Evolutionary conservation across 768 basidiomycete genomes (phyloP).

Genomic region (Suillus variegatus): DNA sequence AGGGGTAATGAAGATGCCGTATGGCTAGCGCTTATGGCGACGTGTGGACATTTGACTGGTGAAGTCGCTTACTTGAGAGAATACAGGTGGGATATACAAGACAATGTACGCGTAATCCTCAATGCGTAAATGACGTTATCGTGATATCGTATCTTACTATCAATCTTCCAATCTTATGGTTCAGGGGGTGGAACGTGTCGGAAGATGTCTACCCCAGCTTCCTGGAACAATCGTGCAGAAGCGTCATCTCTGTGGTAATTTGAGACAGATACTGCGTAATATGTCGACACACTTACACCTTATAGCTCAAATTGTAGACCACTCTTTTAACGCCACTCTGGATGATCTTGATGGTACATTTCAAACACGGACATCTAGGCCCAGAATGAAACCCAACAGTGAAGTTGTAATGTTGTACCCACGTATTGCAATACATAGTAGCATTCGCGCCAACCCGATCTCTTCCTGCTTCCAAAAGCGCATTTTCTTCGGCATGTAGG

Average conservation of each 20-base stretch:
- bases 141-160: conserved; percentile 3
- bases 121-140: conserved; percentile 23
- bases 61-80: conserved; percentile 53
- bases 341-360: conserved; percentile 96
- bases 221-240: conserved; percentile 73
- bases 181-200: conserved; percentile 56
- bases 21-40: conserved; percentile 74
- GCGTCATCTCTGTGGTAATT: conserved; percentile 67
- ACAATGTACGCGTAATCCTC: conserved; percentile 36
- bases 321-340: conserved; percentile 91
- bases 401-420: conserved; percentile 29
- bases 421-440: conserved; percentile 99
- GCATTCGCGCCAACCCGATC: conserved; percentile 83
- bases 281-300: conserved; percentile 65
- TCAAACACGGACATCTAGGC: conserved; percentile 92
- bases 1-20: conserved; percentile 76
- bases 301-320: conserved; percentile 93
- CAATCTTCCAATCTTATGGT: conserved; percentile 13
- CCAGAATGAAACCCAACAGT: conserved; percentile 5
- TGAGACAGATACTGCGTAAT: conserved; percentile 3
- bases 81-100: conserved; percentile 62
- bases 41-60: conserved; percentile 43
- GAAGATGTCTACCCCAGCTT: conserved; percentile 82
- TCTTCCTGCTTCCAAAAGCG: conserved; percentile 88
- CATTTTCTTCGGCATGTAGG: conserved; percentile 98